Percentiles rank a stretch among this genome's conserved stretches.
These are phyloP conservation scores for Ceriops tagal DNA, from an alignment of 345 rosid species.

Conservation along the genomic window DNA sequence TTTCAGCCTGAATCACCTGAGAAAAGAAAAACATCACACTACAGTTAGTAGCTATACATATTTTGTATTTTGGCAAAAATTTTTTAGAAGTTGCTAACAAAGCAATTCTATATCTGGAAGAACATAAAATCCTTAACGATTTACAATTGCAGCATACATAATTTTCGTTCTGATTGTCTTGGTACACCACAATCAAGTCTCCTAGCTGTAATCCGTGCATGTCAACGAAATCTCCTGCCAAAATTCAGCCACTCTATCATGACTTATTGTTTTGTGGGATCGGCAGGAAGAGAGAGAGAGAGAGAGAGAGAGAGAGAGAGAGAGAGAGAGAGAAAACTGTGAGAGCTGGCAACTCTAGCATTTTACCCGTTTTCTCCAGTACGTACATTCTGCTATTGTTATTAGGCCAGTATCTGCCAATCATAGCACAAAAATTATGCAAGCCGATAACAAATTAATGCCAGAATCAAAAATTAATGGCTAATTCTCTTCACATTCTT, in stretches of 20 bases:
- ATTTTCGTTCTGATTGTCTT: slow-evolving; percentile 52
- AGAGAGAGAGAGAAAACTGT: neutral
- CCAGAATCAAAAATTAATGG: neutral
- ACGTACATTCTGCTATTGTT: slow-evolving; percentile 98
- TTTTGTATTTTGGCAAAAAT: neutral
- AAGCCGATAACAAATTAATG: neutral
- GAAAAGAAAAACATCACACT: slow-evolving; percentile 1
- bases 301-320: neutral
- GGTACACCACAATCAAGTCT: slow-evolving; percentile 76
- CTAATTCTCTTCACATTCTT: neutral
- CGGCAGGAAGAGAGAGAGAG: neutral
- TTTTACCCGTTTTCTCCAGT: slow-evolving; percentile 86
- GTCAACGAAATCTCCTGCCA: slow-evolving; percentile 77
- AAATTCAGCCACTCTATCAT: slow-evolving; percentile 4
- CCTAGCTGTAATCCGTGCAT: slow-evolving; percentile 76
- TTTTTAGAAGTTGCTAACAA: neutral
- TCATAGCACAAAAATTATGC: slow-evolving; percentile 8
- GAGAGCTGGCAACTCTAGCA: neutral
- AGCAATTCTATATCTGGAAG: neutral
- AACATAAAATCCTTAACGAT: neutral
- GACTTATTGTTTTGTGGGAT: neutral
- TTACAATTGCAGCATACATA: slow-evolving; percentile 45
- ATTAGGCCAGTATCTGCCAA: slow-evolving; percentile 92
- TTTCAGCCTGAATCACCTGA: slow-evolving; percentile 86
- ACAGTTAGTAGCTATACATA: neutral